Conservation (phyloP, 306 rosid species). For the Boehmeria nivea region DNA sequence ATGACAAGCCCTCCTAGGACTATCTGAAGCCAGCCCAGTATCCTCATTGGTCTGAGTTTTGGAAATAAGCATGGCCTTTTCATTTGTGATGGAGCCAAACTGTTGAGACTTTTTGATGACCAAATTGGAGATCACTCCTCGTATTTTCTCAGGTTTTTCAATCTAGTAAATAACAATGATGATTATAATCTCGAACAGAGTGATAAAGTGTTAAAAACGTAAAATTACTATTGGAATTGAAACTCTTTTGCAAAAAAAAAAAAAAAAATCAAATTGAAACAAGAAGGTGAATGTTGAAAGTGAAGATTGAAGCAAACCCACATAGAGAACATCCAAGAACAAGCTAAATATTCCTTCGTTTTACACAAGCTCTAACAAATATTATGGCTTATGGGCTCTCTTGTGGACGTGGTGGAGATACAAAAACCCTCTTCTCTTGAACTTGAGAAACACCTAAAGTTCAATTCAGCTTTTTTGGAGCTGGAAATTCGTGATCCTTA, state of each 20-base stretch:
- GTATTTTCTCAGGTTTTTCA: too few species aligned
- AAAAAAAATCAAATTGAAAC: too few species aligned
- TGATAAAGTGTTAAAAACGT: too few species aligned
- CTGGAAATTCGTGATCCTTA: slow-evolving; percentile 29
- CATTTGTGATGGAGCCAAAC: slow-evolving; percentile 24
- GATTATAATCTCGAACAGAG: too few species aligned
- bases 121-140: too few species aligned
- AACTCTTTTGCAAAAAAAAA: too few species aligned
- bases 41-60: slow-evolving; percentile 37
- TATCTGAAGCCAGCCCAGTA: slow-evolving; percentile 66
- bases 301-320: slow-evolving; percentile 25
- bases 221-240: too few species aligned
- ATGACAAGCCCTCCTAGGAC: slow-evolving; percentile 66
- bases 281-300: background rate
- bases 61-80: slow-evolving; percentile 48
- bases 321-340: slow-evolving; percentile 17
- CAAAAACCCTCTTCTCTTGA: background rate
- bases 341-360: slow-evolving; percentile 17
- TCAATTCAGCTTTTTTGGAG: slow-evolving; percentile 16
- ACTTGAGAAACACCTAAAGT: slow-evolving; percentile 10
- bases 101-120: background rate
- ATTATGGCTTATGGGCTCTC: too few species aligned
- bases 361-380: background rate
- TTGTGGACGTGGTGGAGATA: too few species aligned
- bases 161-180: too few species aligned